Evolutionary conservation across 352 stramenopile species (phyloP).

Genomic region (Phytophthora ohioensis): DNA sequence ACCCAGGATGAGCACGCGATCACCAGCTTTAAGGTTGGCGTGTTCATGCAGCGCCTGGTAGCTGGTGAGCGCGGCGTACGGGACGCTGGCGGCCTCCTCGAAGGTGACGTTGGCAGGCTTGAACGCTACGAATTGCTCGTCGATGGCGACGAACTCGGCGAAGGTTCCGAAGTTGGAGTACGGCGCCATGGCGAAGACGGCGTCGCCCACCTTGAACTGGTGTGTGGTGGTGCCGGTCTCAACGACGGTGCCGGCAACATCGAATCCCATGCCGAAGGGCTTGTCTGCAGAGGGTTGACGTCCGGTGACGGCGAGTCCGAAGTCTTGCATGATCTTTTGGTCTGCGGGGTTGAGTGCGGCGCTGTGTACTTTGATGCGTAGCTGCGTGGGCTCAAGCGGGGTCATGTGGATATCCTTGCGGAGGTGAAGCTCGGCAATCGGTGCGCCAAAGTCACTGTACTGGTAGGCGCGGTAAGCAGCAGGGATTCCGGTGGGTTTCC

Average conservation of each 20-base stretch:
- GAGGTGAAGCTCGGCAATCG: slow-evolving; percentile 4
- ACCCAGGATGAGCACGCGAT: slow-evolving; percentile 63
- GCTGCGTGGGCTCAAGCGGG: slow-evolving; percentile 36
- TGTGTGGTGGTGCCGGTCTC: slow-evolving; percentile 55
- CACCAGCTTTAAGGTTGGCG: slow-evolving; percentile 36
- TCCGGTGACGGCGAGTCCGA: slow-evolving; percentile 43
- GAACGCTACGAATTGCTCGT: slow-evolving; percentile 49
- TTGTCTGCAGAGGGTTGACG: slow-evolving; percentile 37
- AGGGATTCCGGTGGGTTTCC: background rate
- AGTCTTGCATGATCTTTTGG: slow-evolving; percentile 62
- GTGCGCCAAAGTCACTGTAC: slow-evolving; percentile 26
- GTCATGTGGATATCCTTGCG: slow-evolving; percentile 20
- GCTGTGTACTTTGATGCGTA: slow-evolving; percentile 69
- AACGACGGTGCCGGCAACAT: slow-evolving; percentile 70
- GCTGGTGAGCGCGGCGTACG: slow-evolving; percentile 60
- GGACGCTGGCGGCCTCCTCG: slow-evolving; percentile 62
- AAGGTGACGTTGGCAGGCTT: slow-evolving; percentile 64
- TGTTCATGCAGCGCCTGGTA: slow-evolving; percentile 61
- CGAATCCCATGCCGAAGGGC: slow-evolving; percentile 62
- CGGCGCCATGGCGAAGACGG: slow-evolving; percentile 64
- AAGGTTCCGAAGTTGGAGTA: slow-evolving; percentile 54
- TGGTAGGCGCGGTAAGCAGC: slow-evolving; percentile 29
- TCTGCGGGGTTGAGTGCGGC: slow-evolving; percentile 76
- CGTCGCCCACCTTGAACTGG: slow-evolving; percentile 64
- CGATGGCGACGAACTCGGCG: slow-evolving; percentile 60